A percentile compares a stretch with the other conserved stretches of the same genome.
phyloP scores from a whole-genome alignment of 2,329 filamentous ascomycete species.

The Aspergillus melleus region DNA sequence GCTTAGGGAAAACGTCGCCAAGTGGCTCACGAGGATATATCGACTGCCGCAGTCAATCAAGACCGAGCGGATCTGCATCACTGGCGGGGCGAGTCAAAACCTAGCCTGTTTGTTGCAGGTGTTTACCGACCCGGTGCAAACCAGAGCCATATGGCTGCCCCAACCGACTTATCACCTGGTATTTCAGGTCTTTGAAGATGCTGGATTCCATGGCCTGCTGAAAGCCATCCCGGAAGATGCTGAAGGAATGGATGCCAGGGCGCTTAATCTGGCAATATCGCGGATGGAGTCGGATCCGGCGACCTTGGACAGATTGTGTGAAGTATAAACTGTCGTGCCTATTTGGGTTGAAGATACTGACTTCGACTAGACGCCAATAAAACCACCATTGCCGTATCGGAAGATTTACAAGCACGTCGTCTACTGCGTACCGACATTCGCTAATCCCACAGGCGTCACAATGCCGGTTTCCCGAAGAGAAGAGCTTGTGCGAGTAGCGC shows the following conservation, averaged over 20 bases:
- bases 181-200: slow-evolving; percentile 77
- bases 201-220: slow-evolving; percentile 67
- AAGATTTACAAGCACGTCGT: slow-evolving; percentile 86
- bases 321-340: neutral
- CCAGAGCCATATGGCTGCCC: slow-evolving; percentile 74
- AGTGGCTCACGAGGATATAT: slow-evolving; percentile 69
- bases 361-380: slow-evolving; percentile 40
- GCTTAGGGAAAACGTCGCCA: slow-evolving; percentile 65
- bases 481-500: slow-evolving; percentile 69
- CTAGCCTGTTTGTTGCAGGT: slow-evolving; percentile 73
- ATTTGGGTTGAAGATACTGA: slow-evolving; percentile 25
- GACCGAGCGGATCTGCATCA: slow-evolving; percentile 71
- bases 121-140: slow-evolving; percentile 76
- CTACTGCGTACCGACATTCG: slow-evolving; percentile 83
- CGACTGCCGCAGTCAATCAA: slow-evolving; percentile 42
- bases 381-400: slow-evolving; percentile 51
- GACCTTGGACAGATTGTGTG: slow-evolving; percentile 12
- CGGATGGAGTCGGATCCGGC: slow-evolving; percentile 44
- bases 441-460: slow-evolving; percentile 82
- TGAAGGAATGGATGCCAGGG: slow-evolving; percentile 69
- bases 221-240: slow-evolving; percentile 73
- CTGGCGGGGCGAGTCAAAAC: slow-evolving; percentile 81
- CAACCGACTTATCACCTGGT: slow-evolving; percentile 82
- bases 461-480: slow-evolving; percentile 70
- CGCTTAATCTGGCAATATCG: slow-evolving; percentile 52